Base-by-base conservation (phyloP, 31 red algal genomes). In the Odonthalia washingtoniensis region DNA sequence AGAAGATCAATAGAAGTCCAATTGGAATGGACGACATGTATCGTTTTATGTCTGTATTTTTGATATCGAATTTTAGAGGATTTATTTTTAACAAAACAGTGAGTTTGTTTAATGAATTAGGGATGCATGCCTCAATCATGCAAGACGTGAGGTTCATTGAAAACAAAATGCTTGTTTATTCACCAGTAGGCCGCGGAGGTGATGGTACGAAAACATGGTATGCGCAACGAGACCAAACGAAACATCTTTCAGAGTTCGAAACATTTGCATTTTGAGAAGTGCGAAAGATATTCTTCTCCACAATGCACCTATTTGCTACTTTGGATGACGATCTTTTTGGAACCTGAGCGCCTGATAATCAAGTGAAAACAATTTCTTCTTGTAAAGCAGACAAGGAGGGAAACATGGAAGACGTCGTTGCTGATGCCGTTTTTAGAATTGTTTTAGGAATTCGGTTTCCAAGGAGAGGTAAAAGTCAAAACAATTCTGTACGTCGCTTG, bases 181-280 rank as follows among this genome's bases (percentile, higher is more conserved):
- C n/a, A n/a, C n/a, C n/a, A n/a, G n/a, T n/a, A n/a, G n/a, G n/a
- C n/a, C n/a, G n/a, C n/a, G n/a, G n/a, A n/a, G n/a, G n/a, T n/a
- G n/a, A n/a, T n/a, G n/a, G n/a, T n/a, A n/a, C n/a, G n/a, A n/a
- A n/a, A 35, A 67, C 52, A 3, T 82, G 78, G 78, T 35, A 82
- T 67, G 78, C 53, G 31, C 61, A 66, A 40, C 2, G 53, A 40
- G 61, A 82, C 53, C 57, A 66, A 60, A 82, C 53, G 31, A 46
- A 57, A 2, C 78, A 82, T 24, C 78, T 64, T 16, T 68, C 78
- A 36, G 78, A 82, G 31, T 82, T 82, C 62, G 52, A 82, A 68
- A 31, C 35, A 5, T 3, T 82, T 33, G 78, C 78, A 31, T 82
- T 82, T 57, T 28, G 61, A 38, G 78, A 66, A 4, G 62, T 57